phyloP scores from a whole-genome alignment of 805 yeast genomes.

The Wickerhamiella sorbophila region DNA sequence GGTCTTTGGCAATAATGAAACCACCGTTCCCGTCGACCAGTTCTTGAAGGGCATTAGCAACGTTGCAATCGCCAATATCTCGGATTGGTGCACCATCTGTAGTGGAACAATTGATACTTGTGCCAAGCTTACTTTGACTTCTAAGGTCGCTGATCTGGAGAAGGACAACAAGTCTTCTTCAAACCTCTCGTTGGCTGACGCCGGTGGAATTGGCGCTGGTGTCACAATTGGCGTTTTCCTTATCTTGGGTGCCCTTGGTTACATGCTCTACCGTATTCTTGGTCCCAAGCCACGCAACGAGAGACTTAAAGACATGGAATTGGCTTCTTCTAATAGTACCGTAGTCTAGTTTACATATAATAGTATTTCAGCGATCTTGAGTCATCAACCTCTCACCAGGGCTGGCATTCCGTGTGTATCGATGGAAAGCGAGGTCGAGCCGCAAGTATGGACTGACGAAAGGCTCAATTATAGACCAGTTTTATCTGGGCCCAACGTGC shows the following conservation, averaged over 20 bases:
- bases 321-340: no score
- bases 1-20: constrained; percentile 25
- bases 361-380: no score
- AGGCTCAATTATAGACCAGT: not conserved
- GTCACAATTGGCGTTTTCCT: constrained; percentile 30
- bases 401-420: no score
- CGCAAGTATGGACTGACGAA: no score
- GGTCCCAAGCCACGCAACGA: no score
- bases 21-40: constrained; percentile 26
- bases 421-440: no score
- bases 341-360: no score
- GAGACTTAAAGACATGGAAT: no score
- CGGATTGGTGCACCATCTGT: constrained; percentile 32
- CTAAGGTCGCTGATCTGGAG: not conserved
- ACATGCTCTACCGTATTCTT: constrained; percentile 13
- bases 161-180: not conserved
- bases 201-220: constrained; percentile 41
- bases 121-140: not conserved
- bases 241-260: constrained; percentile 24
- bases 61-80: constrained; percentile 21
- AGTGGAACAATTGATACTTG: not conserved
- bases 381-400: no score
- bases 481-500: not conserved
- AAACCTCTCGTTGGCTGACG: constrained; percentile 26
- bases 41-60: constrained; percentile 23